A percentile compares a stretch with the other conserved stretches of the same genome.
Evolutionary conservation across 2,329 filamentous ascomycete genomes (phyloP).

Genomic region (Neonectria ditissima): DNA sequence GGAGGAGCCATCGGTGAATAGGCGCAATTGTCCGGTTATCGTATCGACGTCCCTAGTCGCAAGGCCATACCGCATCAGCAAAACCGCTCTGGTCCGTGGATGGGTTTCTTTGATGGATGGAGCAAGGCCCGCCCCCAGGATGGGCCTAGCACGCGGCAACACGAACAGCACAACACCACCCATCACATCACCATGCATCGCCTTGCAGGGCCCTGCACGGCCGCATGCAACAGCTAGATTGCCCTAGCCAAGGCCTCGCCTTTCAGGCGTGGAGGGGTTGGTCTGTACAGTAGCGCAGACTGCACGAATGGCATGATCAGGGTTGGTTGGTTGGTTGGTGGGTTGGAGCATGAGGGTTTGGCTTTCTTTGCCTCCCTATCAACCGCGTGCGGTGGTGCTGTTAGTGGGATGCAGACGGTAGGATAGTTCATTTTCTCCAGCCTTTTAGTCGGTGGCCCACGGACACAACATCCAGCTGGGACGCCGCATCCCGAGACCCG

Average conservation of each 20-base stretch:
- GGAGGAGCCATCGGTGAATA: background rate
- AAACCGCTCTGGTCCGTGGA: background rate
- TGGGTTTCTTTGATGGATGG: conserved; percentile 25
- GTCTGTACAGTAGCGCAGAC: background rate
- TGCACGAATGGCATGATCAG: background rate
- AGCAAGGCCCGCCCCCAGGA: conserved; percentile 24
- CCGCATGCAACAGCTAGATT: conserved; percentile 28
- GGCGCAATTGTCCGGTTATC: background rate
- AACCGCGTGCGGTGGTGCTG: background rate
- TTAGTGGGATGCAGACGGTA: background rate
- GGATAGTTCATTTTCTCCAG: background rate
- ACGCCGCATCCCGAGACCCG: background rate
- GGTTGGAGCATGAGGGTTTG: background rate
- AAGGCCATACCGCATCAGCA: conserved; percentile 27
- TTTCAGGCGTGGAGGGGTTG: conserved; percentile 23
- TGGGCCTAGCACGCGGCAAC: conserved; percentile 34
- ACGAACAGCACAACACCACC: conserved; percentile 37
- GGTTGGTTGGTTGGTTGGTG: background rate
- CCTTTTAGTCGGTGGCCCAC: background rate
- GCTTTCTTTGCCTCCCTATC: background rate
- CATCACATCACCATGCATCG: conserved; percentile 42
- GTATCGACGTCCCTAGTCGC: background rate
- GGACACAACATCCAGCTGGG: background rate
- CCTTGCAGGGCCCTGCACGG: conserved; percentile 23
- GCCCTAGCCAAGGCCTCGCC: conserved; percentile 18